Evolutionary conservation across 2,329 filamentous ascomycete species (phyloP).

Genomic region (Botryotinia globosa): DNA sequence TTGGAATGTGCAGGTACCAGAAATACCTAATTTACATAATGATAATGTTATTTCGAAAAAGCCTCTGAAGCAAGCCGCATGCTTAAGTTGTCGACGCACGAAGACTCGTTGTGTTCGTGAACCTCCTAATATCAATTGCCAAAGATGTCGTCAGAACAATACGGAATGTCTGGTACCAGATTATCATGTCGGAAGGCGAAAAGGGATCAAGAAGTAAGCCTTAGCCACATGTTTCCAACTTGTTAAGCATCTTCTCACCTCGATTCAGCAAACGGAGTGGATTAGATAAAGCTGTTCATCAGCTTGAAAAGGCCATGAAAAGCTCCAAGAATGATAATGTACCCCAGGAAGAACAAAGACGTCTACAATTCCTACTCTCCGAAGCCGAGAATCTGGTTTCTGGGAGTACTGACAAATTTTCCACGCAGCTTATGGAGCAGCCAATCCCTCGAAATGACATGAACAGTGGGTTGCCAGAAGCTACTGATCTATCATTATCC

Average conservation of each 20-base stretch:
- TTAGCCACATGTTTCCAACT: not conserved
- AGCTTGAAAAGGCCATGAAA: constrained; percentile 68
- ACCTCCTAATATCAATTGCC: constrained; percentile 52
- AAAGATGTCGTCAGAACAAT: constrained; percentile 57
- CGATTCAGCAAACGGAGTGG: constrained; percentile 65
- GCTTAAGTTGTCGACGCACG: constrained; percentile 62
- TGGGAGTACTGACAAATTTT: constrained; percentile 28
- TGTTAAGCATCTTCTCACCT: not conserved
- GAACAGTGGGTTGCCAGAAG: not conserved
- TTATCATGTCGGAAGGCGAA: constrained; percentile 71
- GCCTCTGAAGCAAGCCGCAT: constrained; percentile 50
- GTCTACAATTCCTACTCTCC: constrained; percentile 50
- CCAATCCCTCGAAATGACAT: not conserved
- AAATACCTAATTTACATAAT: not conserved
- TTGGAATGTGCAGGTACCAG: not conserved
- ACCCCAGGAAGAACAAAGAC: constrained; percentile 44
- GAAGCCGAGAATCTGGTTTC: constrained; percentile 46
- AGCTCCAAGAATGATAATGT: constrained; percentile 45
- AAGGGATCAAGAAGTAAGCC: constrained; percentile 71
- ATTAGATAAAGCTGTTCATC: constrained; percentile 69
- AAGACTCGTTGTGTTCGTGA: constrained; percentile 66
- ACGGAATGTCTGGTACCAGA: constrained; percentile 65
- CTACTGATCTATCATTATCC: not conserved
- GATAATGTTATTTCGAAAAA: not conserved
- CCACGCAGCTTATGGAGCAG: not conserved